These are phyloP conservation scores for Cadophora luteo-olivacea DNA, from an alignment of 2,329 filamentous ascomycete genomes.

Conservation along the genomic window DNA sequence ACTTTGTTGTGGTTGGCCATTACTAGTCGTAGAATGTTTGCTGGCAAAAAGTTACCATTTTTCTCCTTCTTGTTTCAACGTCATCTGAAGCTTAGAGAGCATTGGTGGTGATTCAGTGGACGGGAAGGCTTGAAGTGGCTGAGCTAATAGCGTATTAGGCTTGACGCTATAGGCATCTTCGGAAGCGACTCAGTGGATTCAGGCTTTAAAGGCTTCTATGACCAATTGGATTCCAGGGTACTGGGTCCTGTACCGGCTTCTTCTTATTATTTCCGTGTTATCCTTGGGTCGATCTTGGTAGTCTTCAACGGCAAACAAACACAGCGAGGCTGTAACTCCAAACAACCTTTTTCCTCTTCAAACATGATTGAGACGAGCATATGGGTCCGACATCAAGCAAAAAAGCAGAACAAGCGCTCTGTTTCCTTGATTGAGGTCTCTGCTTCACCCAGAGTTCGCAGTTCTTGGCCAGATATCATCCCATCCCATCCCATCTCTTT, in stretches of 20 bases:
- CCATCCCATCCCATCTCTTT: background rate
- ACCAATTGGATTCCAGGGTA: background rate
- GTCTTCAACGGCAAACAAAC: background rate
- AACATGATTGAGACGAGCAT: background rate
- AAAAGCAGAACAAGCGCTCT: background rate
- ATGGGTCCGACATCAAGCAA: background rate
- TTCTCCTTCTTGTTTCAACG: background rate
- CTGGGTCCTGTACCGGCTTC: background rate
- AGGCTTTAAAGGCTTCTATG: constrained; percentile 3
- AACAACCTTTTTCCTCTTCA: background rate
- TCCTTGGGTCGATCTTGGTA: constrained; percentile 24
- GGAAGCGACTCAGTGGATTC: background rate
- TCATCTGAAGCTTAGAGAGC: constrained; percentile 10
- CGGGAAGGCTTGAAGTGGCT: background rate
- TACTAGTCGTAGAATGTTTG: background rate
- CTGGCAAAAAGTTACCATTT: background rate
- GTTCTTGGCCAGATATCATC: background rate
- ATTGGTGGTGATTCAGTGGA: background rate
- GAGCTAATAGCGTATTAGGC: background rate
- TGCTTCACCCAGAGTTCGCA: background rate
- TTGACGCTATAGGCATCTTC: background rate
- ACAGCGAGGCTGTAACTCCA: background rate
- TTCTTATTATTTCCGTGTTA: constrained; percentile 17
- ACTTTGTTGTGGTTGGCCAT: background rate
- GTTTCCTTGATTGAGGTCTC: background rate